Evolutionary conservation across 352 stramenopile species (phyloP).

Genomic region (Blastocystis sp.): DNA sequence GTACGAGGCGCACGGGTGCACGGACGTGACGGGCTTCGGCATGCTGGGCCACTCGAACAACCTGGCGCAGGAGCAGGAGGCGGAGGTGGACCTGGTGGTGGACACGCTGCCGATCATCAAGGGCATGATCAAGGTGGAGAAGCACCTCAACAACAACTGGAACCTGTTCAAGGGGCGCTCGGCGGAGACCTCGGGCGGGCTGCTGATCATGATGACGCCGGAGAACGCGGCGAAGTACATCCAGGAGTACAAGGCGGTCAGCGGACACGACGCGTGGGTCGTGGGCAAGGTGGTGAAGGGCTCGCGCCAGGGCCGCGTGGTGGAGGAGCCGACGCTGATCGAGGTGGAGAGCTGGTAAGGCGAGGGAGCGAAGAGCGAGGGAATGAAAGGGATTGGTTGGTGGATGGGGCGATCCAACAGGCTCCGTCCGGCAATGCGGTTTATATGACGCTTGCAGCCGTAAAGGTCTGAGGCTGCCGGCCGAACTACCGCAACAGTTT

Average conservation of each 20-base stretch:
- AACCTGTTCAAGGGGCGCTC: slow-evolving; percentile 84
- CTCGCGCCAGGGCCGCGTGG: slow-evolving; percentile 74
- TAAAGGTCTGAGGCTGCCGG: slow-evolving; percentile 40
- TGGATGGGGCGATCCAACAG: slow-evolving; percentile 10
- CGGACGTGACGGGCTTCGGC: slow-evolving; percentile 91
- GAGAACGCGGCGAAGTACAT: slow-evolving; percentile 82
- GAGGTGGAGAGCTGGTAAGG: slow-evolving; percentile 75
- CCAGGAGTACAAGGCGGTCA: slow-evolving; percentile 81
- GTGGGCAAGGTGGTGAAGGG: slow-evolving; percentile 83
- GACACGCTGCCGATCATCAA: slow-evolving; percentile 87
- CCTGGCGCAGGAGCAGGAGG: slow-evolving; percentile 85
- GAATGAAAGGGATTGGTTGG: background rate
- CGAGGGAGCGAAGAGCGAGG: slow-evolving; percentile 39
- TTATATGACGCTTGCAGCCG: slow-evolving; percentile 45
- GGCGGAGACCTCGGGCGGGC: slow-evolving; percentile 87
- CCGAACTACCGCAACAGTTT: slow-evolving; percentile 3
- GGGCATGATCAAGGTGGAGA: slow-evolving; percentile 82
- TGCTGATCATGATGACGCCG: slow-evolving; percentile 85
- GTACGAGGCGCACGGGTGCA: slow-evolving; percentile 85
- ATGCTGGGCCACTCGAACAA: slow-evolving; percentile 88
- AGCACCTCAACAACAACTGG: slow-evolving; percentile 84
- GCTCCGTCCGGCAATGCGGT: background rate
- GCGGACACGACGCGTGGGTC: slow-evolving; percentile 85
- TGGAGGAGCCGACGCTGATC: slow-evolving; percentile 74
- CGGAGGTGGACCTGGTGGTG: slow-evolving; percentile 84